Evolutionary conservation across 768 basidiomycete species (phyloP).

Genomic region (Suillus subaureus): DNA sequence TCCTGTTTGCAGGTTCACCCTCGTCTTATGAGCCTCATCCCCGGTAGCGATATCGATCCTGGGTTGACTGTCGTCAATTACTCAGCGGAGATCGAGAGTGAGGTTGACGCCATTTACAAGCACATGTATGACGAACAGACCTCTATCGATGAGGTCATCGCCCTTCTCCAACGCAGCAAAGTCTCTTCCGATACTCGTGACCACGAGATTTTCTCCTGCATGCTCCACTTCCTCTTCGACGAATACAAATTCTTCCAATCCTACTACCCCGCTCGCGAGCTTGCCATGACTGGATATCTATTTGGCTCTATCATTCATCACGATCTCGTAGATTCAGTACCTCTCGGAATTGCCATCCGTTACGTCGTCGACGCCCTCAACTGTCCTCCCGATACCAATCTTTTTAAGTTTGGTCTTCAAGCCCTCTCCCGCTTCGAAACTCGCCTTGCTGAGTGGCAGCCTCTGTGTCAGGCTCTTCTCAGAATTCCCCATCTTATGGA

Average conservation of each 20-base stretch:
- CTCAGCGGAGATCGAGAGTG: conserved; percentile 84
- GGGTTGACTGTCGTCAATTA: conserved; percentile 90
- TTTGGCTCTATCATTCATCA: conserved; percentile 96
- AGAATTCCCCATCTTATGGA: conserved; percentile 87
- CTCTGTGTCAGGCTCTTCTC: conserved; percentile 86
- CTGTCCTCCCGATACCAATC: conserved; percentile 87
- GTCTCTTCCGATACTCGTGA: conserved; percentile 81
- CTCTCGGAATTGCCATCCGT: conserved; percentile 94
- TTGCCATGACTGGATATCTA: conserved; percentile 93
- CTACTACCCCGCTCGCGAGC: conserved; percentile 90
- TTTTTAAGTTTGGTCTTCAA: conserved; percentile 94
- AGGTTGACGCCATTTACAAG: conserved; percentile 95
- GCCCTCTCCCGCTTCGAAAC: conserved; percentile 87
- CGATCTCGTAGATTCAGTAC: conserved; percentile 90
- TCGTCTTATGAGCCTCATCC: conserved; percentile 90
- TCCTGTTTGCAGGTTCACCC: conserved; percentile 94
- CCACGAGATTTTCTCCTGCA: conserved; percentile 98
- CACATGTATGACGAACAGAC: conserved; percentile 98
- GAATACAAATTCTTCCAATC: conserved; percentile 99
- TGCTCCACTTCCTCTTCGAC: conserved; percentile 99
- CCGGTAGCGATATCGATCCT: conserved; percentile 85
- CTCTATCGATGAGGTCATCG: conserved; percentile 91
- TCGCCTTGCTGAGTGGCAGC: conserved; percentile 89
- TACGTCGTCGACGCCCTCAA: conserved; percentile 94
- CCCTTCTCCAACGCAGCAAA: conserved; percentile 84